Evolutionary conservation across 169 alveolate genomes (phyloP).

Genomic region (Miamiensis avidus): DNA sequence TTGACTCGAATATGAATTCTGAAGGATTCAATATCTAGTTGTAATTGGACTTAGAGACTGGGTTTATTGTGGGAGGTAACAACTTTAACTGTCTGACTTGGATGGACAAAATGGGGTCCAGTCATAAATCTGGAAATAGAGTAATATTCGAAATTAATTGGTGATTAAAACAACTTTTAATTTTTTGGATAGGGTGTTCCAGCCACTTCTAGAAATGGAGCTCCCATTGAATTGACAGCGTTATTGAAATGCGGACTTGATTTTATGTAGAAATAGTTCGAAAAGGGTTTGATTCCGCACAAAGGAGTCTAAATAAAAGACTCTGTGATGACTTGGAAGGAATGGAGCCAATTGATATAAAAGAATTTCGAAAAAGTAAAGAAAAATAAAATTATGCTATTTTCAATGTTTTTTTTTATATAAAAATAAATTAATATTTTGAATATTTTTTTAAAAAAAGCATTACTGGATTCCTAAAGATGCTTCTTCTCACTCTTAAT

Average conservation of each 20-base stretch:
- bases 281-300: constrained; percentile 61
- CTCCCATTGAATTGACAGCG: constrained; percentile 93
- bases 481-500: constrained; percentile 46
- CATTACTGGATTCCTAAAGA: constrained; percentile 80
- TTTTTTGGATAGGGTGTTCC: constrained; percentile 70
- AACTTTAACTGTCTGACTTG: constrained; percentile 95
- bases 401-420: too few species aligned
- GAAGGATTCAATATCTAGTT: constrained; percentile 93
- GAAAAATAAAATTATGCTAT: too few species aligned
- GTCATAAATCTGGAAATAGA: constrained; percentile 80
- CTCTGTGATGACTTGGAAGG: constrained; percentile 54
- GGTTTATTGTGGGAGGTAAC: constrained; percentile 93
- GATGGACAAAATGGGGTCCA: constrained; percentile 98
- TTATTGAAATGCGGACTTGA: constrained; percentile 82
- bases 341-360: constrained; percentile 83
- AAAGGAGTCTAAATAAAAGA: constrained; percentile 71
- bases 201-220: constrained; percentile 95
- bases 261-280: constrained; percentile 61
- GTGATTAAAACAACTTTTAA: not conserved
- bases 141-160: constrained; percentile 64
- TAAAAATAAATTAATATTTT: too few species aligned
- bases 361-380: constrained; percentile 85
- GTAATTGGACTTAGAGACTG: constrained; percentile 76
- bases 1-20: constrained; percentile 90
- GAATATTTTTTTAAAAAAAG: too few species aligned